These are phyloP conservation scores for Neoboletus magnificus DNA, from an alignment of 768 basidiomycete genomes.

Conservation along the genomic window DNA sequence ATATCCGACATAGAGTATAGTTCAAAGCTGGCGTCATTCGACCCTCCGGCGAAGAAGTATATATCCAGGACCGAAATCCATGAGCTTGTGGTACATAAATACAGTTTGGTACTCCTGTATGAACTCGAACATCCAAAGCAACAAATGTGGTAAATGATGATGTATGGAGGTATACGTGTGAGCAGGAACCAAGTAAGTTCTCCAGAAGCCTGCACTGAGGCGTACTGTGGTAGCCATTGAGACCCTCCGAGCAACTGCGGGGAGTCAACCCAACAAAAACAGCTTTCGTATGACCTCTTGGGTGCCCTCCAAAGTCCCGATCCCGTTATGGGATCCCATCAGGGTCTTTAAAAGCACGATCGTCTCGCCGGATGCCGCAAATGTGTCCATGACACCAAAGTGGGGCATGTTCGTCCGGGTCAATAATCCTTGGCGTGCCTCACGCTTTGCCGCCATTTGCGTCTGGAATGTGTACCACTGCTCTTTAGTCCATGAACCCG, in stretches of 20 bases:
- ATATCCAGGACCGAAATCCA: neutral
- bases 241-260: neutral
- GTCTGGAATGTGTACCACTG: constrained; percentile 45
- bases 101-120: neutral
- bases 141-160: neutral
- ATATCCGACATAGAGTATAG: no score
- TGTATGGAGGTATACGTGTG: neutral
- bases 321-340: constrained; percentile 55
- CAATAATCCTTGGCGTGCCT: constrained; percentile 44
- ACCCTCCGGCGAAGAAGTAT: neutral
- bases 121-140: neutral
- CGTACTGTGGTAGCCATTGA: neutral
- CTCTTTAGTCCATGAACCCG: constrained; percentile 30
- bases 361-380: constrained; percentile 42
- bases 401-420: constrained; percentile 41
- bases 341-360: constrained; percentile 56
- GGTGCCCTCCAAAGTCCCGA: constrained; percentile 63
- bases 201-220: neutral
- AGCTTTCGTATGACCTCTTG: constrained; percentile 52
- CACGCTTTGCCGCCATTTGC: constrained; percentile 39
- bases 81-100: neutral
- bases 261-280: constrained; percentile 21
- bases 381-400: constrained; percentile 54
- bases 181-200: neutral
- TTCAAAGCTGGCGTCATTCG: no score